Evolutionary conservation across 306 rosid species (phyloP), one percentile per base, ranked within the genome.

Genomic region (Cucurbita pepo): DNA sequence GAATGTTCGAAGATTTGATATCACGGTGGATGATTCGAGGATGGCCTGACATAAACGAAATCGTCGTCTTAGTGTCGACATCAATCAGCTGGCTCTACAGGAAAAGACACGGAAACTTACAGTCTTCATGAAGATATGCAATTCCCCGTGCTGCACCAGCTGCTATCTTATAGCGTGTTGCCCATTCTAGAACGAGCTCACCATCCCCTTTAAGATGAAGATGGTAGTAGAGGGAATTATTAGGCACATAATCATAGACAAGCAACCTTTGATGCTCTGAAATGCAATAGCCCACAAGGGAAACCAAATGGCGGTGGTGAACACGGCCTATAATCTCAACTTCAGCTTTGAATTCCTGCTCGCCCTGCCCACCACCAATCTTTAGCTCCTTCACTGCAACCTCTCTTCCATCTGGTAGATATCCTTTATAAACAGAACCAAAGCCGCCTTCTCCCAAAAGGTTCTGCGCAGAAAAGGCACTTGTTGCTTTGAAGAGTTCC

Each of bases 281-380:
- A 75, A 91, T 85, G 82, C 97, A 94, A 81, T 89, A 91, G 69
- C 98, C 98, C 37, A 85, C 98, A 54, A 91, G 73, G 22, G 97
- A 87, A 84, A 90, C 97, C 87, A 94, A 86, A 86, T 94, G 95
- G 55, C 97, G 98, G 78, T 94, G 98, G 80, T 94, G 98, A 59
- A 94, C 72, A 22, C 96, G 96, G 70, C 98, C 84, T 71, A 94
- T 90, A 75, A 80, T 94, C 80, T 94, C 91, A 19, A 90, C 97
- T 79, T 94, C 98, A 21, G 97, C 96, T 79, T 83, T 83, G 81
- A 94, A 94, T 75, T 94, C 97, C 76, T 85, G 81, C 83, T 90
- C 96, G 4, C 98, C 98, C 78, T 94, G 98, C 43, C 96, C 81
- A 56, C 97, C 96, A 25, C 95, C 92, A 72, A 87, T 78, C 75